A percentile compares a stretch with the other conserved stretches of the same genome.
These are phyloP conservation scores for Leccinum fuscescens DNA, from an alignment of 1,284 basidiomycete genomes.

Conservation along the genomic window DNA sequence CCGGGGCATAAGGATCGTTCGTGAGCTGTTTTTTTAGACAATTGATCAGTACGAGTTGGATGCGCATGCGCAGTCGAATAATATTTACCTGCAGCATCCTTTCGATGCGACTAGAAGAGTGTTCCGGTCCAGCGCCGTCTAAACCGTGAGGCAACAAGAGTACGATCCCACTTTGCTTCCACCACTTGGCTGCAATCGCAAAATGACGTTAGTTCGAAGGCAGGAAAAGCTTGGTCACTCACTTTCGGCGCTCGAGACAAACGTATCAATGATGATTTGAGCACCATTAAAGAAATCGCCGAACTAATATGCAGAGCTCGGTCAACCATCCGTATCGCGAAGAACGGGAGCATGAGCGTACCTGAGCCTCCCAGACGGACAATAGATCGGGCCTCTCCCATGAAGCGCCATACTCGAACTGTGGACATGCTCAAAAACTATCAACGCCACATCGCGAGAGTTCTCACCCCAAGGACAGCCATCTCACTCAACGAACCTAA, in stretches of 20 bases:
- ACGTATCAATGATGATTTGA: conserved; percentile 87
- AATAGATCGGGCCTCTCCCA: conserved; percentile 81
- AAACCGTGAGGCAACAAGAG: conserved; percentile 84
- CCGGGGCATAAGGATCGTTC: conserved; percentile 58
- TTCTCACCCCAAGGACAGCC: conserved; percentile 76
- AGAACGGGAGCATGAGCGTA: background rate
- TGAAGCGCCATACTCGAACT: conserved; percentile 87
- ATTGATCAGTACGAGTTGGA: background rate
- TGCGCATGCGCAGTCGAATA: background rate
- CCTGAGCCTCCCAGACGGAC: conserved; percentile 90
- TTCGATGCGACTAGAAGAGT: conserved; percentile 84
- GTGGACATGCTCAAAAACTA: conserved; percentile 13
- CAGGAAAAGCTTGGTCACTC: conserved; percentile 26
- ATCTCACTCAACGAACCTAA: conserved; percentile 83
- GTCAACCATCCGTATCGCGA: conserved; percentile 1
- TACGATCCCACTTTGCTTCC: conserved; percentile 87
- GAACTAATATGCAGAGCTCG: conserved; percentile 43
- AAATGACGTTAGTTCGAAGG: background rate
- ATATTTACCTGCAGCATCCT: conserved; percentile 74
- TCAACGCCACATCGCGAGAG: background rate
- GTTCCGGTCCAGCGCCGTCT: conserved; percentile 89
- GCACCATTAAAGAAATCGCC: conserved; percentile 93
- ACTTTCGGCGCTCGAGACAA: conserved; percentile 82
- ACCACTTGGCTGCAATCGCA: conserved; percentile 79
- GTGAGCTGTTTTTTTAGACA: conserved; percentile 49